These are phyloP conservation scores for Rhizopogon roseolus DNA, from an alignment of 768 basidiomycete genomes.

Conservation along the genomic window DNA sequence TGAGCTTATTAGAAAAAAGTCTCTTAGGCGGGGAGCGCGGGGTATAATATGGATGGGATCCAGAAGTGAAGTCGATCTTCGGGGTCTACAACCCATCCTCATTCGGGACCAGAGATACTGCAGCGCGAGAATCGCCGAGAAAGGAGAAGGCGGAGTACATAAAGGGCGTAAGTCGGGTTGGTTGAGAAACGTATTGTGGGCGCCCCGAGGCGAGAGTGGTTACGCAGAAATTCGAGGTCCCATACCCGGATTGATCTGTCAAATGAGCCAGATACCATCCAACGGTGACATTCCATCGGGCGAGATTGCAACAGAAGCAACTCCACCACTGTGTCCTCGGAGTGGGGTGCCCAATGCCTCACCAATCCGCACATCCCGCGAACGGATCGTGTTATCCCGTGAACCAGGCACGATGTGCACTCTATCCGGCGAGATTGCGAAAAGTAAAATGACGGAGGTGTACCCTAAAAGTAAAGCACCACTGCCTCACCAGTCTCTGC, in stretches of 20 bases:
- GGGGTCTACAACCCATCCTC: neutral
- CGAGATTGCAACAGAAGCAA: neutral
- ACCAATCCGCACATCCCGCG: neutral
- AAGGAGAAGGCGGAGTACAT: neutral
- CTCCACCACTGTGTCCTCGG: neutral
- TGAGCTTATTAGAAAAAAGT: no score
- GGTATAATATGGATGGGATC: neutral
- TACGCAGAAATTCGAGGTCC: slow-evolving; percentile 5
- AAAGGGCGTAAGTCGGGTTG: neutral
- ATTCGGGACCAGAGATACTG: neutral
- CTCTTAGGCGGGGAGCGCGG: no score
- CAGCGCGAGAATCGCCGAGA: neutral
- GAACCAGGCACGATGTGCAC: neutral
- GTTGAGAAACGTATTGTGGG: neutral
- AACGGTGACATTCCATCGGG: neutral
- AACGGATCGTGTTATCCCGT: slow-evolving; percentile 3
- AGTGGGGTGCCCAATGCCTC: neutral
- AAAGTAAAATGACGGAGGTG: no score
- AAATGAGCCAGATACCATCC: neutral
- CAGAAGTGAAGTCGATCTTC: neutral
- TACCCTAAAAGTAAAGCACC: no score
- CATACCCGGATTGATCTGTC: slow-evolving; percentile 11
- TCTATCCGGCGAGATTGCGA: no score
- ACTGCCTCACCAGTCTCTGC: no score
- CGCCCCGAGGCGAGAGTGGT: neutral